Evolutionary conservation across 345 rosid species (phyloP).

Genomic region (Salix koriyanagi): DNA sequence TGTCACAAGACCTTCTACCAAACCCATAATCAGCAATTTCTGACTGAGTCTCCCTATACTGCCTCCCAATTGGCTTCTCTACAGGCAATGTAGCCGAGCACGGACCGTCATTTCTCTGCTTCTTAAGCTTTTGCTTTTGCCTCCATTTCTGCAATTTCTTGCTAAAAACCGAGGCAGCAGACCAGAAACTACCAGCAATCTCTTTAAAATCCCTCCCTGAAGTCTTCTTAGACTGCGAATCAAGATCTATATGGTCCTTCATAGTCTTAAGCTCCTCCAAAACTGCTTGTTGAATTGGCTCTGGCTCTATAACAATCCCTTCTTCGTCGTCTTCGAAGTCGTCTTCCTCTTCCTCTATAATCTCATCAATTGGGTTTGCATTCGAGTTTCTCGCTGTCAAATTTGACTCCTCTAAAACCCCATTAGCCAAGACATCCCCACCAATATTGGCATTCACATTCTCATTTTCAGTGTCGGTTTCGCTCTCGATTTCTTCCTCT

Average conservation of each 20-base stretch:
- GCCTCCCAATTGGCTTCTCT: conserved; percentile 90
- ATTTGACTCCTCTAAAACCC: conserved; percentile 41
- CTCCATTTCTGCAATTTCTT: conserved; percentile 97
- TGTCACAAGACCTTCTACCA: conserved; percentile 96
- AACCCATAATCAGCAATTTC: conserved; percentile 95
- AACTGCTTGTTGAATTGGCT: conserved; percentile 7
- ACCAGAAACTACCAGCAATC: conserved; percentile 87
- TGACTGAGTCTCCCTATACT: conserved; percentile 89
- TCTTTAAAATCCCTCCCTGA: conserved; percentile 70
- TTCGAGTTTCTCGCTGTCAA: conserved; percentile 30
- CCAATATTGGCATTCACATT: conserved; percentile 25
- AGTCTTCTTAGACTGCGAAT: conserved; percentile 66
- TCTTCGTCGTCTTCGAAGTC: conserved; percentile 30
- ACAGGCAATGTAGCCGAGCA: conserved; percentile 90
- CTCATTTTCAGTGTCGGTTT: conserved; percentile 30
- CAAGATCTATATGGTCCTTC: conserved; percentile 92
- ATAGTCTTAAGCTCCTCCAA: conserved; percentile 67
- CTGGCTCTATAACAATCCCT: conserved; percentile 18
- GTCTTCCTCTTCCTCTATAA: conserved; percentile 40
- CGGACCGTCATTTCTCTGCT: conserved; percentile 44
- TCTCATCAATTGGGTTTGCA: conserved; percentile 43
- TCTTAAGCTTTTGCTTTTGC: conserved; percentile 89
- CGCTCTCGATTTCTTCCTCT: conserved; percentile 36
- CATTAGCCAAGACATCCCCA: conserved; percentile 7
- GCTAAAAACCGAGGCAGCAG: conserved; percentile 96